These are phyloP conservation scores for Cenchrus purpureus DNA, from an alignment of 176 grass and related monocot species.

Conservation along the genomic window DNA sequence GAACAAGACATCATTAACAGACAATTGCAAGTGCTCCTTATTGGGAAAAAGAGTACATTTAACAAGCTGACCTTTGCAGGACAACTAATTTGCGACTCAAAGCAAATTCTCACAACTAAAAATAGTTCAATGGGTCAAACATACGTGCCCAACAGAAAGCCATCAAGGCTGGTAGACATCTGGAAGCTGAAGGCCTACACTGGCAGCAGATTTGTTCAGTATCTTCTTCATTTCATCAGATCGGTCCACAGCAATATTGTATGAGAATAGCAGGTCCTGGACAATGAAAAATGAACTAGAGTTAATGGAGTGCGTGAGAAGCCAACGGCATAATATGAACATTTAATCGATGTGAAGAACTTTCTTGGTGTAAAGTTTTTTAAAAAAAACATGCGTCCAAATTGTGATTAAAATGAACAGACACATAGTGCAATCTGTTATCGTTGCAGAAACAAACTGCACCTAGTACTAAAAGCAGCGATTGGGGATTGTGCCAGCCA, in stretches of 20 bases:
- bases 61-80: conserved; percentile 13
- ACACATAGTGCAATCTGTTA: neutral
- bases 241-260: conserved; percentile 92
- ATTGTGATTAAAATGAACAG: neutral
- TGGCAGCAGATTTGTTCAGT: conserved; percentile 95
- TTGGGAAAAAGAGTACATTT: neutral
- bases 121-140: neutral
- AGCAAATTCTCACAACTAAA: conserved; percentile 1
- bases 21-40: neutral
- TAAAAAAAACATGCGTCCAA: neutral
- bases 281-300: conserved; percentile 20
- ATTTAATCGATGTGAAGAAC: neutral
- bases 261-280: conserved; percentile 88
- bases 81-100: neutral
- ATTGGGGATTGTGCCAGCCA: neutral
- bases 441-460: too few species aligned
- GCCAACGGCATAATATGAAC: neutral
- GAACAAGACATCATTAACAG: conserved; percentile 9
- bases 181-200: conserved; percentile 87
- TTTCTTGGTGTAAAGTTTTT: neutral
- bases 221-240: conserved; percentile 91
- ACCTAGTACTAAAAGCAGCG: neutral
- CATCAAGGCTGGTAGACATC: conserved; percentile 70
- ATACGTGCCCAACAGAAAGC: conserved; percentile 7
- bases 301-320: conserved; percentile 13